A percentile compares a stretch with the other conserved stretches of the same genome.
Evolutionary conservation across 2,329 filamentous ascomycete genomes (phyloP).

Genomic region (Elsinoe necatrix): DNA sequence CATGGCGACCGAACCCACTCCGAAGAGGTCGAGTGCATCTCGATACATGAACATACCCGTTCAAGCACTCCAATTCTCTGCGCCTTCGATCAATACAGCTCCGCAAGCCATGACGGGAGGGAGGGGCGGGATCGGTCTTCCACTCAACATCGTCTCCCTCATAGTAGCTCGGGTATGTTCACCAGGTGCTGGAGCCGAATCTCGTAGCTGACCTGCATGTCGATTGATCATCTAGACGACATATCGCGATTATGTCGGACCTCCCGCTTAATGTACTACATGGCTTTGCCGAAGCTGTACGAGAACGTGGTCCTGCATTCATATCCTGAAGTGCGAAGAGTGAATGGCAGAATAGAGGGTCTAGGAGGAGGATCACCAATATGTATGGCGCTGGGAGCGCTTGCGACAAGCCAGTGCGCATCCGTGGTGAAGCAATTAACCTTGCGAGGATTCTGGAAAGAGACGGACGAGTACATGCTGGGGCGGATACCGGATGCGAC

Average conservation of each 20-base stretch:
- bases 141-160: constrained; percentile 50
- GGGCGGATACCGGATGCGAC: constrained; percentile 55
- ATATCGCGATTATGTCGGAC: constrained; percentile 52
- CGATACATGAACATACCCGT: constrained; percentile 7
- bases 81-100: neutral
- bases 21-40: neutral
- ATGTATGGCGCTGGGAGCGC: constrained; percentile 53
- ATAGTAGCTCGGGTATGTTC: constrained; percentile 47
- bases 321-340: constrained; percentile 51
- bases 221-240: constrained; percentile 52
- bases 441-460: constrained; percentile 50
- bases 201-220: constrained; percentile 12
- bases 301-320: constrained; percentile 48
- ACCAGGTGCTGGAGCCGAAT: neutral
- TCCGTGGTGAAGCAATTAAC: constrained; percentile 45
- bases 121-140: constrained; percentile 32
- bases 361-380: constrained; percentile 56
- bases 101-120: constrained; percentile 12
- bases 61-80: neutral
- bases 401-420: constrained; percentile 49
- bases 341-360: constrained; percentile 50
- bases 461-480: constrained; percentile 50
- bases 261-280: constrained; percentile 55
- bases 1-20: neutral
- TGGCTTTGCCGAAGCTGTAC: constrained; percentile 55